Evolutionary conservation across 306 rosid species (phyloP), one percentile per base, ranked within the genome.

Genomic region (Dalbergia cultrata): DNA sequence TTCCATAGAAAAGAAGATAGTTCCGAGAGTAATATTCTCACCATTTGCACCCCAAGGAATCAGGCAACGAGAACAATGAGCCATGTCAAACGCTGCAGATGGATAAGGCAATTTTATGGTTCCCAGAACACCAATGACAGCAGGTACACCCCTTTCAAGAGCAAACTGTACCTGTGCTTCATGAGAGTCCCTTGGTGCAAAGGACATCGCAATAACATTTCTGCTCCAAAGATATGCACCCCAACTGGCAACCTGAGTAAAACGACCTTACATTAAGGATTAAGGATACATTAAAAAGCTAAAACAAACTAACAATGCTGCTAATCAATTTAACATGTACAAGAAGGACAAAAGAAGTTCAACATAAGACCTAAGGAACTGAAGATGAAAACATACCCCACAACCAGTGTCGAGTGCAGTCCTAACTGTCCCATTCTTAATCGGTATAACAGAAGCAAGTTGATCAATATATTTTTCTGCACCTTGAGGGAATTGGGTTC

Each of bases 121-220:
- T 66, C 97, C 98, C 22, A 95, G 69, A 85, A 95, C 99, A 80
- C 99, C 99, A 77, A 95, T 90, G 56, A 96, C 92, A 34, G 97
- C 97, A 77, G 98, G 97, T 16, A 90, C 97, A 66, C 99, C 97
- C 83, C 99, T 90, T 83, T 96, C 99, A 76, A 95, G 97, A 68
- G 99, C 99, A 86, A 96, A 93, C 50, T 96, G 99, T 56, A 96
- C 98, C 82, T 93, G 99, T 70, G 98, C 99, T 87, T 96, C 97
- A 11, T 96, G 98, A 67, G 96, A 90, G 79, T 96, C 99, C 81
- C 99, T 88, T 49, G 98, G 97, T 13, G 99, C 97, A 87, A 96
- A 93, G 19, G 99, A 95, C 99, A 95, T 93, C 72, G 98, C 93
- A 34, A 96, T 70, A 53, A 96, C 98, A 81, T 89, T 82, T 88